Evolutionary conservation across 192 early-diverging fungal species (phyloP).

Genomic region (Phycomyces blakesleeanus): DNA sequence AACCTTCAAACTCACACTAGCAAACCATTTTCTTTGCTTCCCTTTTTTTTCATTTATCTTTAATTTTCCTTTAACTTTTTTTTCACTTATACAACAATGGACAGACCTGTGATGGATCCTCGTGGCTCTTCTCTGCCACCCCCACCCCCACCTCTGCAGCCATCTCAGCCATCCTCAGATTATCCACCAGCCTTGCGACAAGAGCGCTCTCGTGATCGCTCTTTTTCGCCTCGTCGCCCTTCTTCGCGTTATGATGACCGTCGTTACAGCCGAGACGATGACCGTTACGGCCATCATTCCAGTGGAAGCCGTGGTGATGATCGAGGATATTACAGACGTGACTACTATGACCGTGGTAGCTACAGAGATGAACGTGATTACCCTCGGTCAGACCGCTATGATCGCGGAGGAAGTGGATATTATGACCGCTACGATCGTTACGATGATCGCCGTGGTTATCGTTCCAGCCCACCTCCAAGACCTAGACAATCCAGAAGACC

Average conservation of each 20-base stretch:
- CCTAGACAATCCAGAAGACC: slow-evolving; percentile 41
- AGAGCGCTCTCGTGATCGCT: slow-evolving; percentile 21
- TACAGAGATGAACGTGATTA: slow-evolving; percentile 27
- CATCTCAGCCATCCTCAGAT: neutral
- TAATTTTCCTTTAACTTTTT: neutral
- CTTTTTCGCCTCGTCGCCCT: slow-evolving; percentile 25
- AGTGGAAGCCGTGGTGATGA: slow-evolving; percentile 29
- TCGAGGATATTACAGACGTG: slow-evolving; percentile 24
- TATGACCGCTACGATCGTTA: slow-evolving; percentile 39
- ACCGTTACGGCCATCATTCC: slow-evolving; percentile 9
- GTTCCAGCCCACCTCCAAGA: slow-evolving; percentile 43
- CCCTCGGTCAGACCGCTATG: slow-evolving; percentile 14
- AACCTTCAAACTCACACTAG: neutral
- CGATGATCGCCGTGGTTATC: slow-evolving; percentile 34
- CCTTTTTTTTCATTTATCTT: neutral
- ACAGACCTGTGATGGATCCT: neutral
- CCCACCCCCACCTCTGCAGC: neutral
- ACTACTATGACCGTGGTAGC: slow-evolving; percentile 10
- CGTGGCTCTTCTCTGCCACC: neutral
- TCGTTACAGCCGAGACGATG: slow-evolving; percentile 18
- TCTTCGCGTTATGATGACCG: slow-evolving; percentile 24
- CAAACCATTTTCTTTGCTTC: neutral
- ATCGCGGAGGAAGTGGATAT: slow-evolving; percentile 35
- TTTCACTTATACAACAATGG: neutral
- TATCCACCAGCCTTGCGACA: neutral